Evolutionary conservation across 768 basidiomycete genomes (phyloP).

Genomic region (Tulasnella sp.): DNA sequence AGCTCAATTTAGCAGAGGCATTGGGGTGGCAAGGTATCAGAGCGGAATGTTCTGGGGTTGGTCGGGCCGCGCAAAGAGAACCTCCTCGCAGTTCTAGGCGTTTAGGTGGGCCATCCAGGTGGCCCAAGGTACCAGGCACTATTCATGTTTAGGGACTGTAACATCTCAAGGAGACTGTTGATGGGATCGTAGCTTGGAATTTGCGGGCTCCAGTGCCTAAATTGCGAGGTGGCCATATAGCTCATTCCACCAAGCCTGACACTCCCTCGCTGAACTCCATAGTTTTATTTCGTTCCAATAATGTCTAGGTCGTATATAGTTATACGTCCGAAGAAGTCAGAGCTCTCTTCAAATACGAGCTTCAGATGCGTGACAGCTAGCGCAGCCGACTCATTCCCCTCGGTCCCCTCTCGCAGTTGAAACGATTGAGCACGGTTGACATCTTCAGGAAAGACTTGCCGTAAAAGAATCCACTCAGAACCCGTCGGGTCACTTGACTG

Average conservation of each 20-base stretch:
- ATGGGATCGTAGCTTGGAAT: too few species aligned
- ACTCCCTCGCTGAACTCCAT: not conserved
- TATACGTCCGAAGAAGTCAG: constrained; percentile 80
- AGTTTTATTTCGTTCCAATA: not conserved
- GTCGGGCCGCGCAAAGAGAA: too few species aligned
- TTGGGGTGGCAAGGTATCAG: too few species aligned
- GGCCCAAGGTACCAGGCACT: too few species aligned
- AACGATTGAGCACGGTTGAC: constrained; percentile 71
- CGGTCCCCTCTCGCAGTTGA: constrained; percentile 39
- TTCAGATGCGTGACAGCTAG: constrained; percentile 42
- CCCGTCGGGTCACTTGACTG: constrained; percentile 32
- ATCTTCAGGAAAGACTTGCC: constrained; percentile 70
- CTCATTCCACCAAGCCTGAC: not conserved
- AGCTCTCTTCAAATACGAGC: constrained; percentile 72
- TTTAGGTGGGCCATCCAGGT: too few species aligned
- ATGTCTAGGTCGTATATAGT: constrained; percentile 62
- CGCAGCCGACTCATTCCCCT: not conserved
- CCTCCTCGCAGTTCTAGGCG: too few species aligned
- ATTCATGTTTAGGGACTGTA: too few species aligned
- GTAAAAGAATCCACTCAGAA: constrained; percentile 48
- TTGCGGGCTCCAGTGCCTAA: too few species aligned
- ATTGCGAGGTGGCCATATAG: too few species aligned
- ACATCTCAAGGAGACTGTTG: too few species aligned
- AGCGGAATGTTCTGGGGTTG: too few species aligned
- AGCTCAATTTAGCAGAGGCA: too few species aligned